Conservation (phyloP, 2,329 filamentous ascomycete genomes). For the Bipolaris cookei region DNA sequence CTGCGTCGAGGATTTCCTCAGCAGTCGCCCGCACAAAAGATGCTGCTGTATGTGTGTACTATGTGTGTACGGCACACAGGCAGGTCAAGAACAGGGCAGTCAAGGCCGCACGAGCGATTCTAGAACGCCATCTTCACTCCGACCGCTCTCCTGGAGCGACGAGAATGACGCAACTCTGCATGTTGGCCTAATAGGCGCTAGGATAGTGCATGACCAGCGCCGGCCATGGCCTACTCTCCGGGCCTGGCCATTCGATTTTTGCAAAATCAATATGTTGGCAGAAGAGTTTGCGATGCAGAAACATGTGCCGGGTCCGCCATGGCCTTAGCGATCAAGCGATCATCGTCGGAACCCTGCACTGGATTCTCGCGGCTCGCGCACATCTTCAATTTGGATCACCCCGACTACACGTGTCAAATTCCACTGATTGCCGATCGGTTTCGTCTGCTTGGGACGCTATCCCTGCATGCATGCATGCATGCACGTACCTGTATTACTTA, state of each 20-base stretch:
- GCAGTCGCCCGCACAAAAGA: neutral
- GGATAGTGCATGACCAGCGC: constrained; percentile 11
- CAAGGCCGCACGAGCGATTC: constrained; percentile 12
- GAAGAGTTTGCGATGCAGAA: neutral
- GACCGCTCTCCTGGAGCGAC: constrained; percentile 3
- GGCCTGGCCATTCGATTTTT: constrained; percentile 22
- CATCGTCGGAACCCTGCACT: constrained; percentile 1
- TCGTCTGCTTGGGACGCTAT: neutral
- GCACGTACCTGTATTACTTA: neutral
- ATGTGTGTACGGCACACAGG: constrained; percentile 1
- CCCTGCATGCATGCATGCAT: neutral
- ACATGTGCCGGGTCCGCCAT: neutral
- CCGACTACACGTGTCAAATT: neutral
- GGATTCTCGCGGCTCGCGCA: neutral
- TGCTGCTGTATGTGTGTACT: neutral
- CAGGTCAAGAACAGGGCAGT: constrained; percentile 2
- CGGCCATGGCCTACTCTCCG: constrained; percentile 20
- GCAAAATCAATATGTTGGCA: neutral
- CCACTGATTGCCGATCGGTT: neutral
- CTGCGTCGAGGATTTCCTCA: constrained; percentile 6
- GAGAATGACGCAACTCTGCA: constrained; percentile 21
- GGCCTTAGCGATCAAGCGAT: constrained; percentile 4
- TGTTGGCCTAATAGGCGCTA: constrained; percentile 10
- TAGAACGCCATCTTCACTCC: constrained; percentile 24
- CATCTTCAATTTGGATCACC: neutral